Conservation (phyloP, 2,329 filamentous ascomycete species). For the Pseudogymnoascus sp. region DNA sequence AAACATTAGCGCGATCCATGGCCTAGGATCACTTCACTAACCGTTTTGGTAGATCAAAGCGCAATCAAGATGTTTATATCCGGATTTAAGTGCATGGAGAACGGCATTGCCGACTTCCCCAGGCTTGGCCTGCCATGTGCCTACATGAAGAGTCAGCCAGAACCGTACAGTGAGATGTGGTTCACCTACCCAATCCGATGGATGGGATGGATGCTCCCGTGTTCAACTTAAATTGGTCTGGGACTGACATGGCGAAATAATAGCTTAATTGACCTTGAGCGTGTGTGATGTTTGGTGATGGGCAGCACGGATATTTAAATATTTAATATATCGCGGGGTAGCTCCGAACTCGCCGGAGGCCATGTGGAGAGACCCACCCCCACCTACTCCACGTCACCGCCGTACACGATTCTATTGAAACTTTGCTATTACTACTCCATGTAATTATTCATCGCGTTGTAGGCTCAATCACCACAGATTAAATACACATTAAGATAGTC, state of each 20-base stretch:
- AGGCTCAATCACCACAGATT: background rate
- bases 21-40: background rate
- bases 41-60: slow-evolving; percentile 16
- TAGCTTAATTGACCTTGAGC: slow-evolving; percentile 17
- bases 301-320: background rate
- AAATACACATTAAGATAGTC: background rate
- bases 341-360: background rate
- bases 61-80: slow-evolving; percentile 36
- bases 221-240: background rate
- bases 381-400: background rate
- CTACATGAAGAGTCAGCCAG: background rate
- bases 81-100: slow-evolving; percentile 54
- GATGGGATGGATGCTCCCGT: slow-evolving; percentile 30
- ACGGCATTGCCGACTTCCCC: slow-evolving; percentile 36
- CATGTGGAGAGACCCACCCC: background rate
- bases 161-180: background rate
- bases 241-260: slow-evolving; percentile 8
- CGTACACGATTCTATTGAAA: background rate
- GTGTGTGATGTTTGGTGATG: background rate
- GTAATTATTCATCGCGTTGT: background rate
- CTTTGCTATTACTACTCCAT: background rate
- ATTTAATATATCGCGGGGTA: background rate
- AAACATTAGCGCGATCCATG: background rate
- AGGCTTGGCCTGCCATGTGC: slow-evolving; percentile 17
- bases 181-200: slow-evolving; percentile 26